Evolutionary conservation across 1,284 basidiomycete genomes (phyloP).

Genomic region (Mixia osmundae): DNA sequence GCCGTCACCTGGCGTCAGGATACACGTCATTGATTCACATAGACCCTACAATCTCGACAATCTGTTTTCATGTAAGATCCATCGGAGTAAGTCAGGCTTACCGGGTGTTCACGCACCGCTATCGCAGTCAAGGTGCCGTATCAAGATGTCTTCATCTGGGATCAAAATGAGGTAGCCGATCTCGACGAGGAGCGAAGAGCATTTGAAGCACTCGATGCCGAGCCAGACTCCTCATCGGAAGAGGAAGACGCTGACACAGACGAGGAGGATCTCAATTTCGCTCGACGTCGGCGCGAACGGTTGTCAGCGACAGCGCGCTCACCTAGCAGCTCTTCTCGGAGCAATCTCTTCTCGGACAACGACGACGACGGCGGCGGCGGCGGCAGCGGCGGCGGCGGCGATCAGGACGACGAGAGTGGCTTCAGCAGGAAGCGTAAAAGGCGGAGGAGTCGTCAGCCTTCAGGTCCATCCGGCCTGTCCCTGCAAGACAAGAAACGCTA

Average conservation of each 20-base stretch:
- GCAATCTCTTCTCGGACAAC: no score
- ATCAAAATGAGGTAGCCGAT: conserved; percentile 45
- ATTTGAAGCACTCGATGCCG: conserved; percentile 54
- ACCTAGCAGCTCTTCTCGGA: no score
- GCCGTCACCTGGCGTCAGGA: conserved; percentile 15
- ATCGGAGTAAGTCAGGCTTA: no score
- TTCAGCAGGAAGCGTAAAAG: no score
- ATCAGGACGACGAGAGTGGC: conserved; percentile 2
- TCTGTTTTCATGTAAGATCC: conserved; percentile 50
- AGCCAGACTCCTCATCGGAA: conserved; percentile 14
- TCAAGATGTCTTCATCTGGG: conserved; percentile 63
- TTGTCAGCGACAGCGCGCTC: no score
- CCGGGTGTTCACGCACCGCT: no score
- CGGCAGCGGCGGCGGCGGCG: conserved; percentile 19
- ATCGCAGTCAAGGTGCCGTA: conserved; percentile 23
- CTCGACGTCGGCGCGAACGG: no score
- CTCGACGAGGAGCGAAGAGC: conserved; percentile 37
- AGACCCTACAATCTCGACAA: conserved; percentile 77
- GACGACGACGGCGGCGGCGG: conserved; percentile 31
- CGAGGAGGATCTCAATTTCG: conserved; percentile 15
- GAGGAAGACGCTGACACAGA: conserved; percentile 31
- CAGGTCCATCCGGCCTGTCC: conserved; percentile 25
- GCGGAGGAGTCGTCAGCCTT: no score
- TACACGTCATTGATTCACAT: conserved; percentile 86
- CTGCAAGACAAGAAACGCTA: conserved; percentile 42